Conservation (phyloP, 1,284 basidiomycete genomes). For the Leccinum angustisporum region DNA sequence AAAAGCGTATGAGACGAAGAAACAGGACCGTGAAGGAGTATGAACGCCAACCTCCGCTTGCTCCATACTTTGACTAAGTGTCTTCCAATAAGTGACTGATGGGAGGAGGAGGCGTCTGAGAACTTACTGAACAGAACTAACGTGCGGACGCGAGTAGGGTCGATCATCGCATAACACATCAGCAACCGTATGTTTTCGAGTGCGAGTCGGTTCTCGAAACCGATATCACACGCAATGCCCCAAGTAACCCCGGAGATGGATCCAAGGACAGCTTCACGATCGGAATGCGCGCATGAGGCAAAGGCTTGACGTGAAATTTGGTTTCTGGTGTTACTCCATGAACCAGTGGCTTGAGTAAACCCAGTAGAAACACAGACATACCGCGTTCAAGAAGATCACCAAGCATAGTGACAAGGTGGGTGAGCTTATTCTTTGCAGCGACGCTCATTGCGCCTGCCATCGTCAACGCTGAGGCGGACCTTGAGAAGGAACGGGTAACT, state of each 20-base stretch:
- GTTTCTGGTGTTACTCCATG: constrained; percentile 63
- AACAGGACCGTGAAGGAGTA: neutral
- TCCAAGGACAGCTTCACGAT: constrained; percentile 96
- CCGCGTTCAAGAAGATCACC: constrained; percentile 92
- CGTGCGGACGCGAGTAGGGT: constrained; percentile 90
- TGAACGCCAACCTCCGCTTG: constrained; percentile 72
- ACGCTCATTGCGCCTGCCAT: constrained; percentile 51
- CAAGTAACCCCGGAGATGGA: constrained; percentile 84
- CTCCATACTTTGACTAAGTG: constrained; percentile 95
- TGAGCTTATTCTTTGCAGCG: constrained; percentile 57
- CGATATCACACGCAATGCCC: constrained; percentile 96
- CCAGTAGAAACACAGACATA: constrained; percentile 36
- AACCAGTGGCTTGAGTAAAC: constrained; percentile 5
- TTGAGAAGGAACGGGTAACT: constrained; percentile 42
- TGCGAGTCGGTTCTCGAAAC: constrained; percentile 95
- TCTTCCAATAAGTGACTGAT: constrained; percentile 14
- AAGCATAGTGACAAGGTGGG: constrained; percentile 88
- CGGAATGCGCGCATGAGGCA: constrained; percentile 96
- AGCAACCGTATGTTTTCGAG: constrained; percentile 95
- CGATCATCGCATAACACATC: constrained; percentile 97
- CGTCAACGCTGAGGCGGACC: constrained; percentile 50
- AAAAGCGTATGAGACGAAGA: constrained; percentile 2
- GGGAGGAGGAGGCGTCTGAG: neutral
- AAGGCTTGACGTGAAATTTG: constrained; percentile 94
- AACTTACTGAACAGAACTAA: constrained; percentile 92